Base-by-base conservation (phyloP, 2,329 filamentous ascomycete genomes). In the Massarina eburnea region DNA sequence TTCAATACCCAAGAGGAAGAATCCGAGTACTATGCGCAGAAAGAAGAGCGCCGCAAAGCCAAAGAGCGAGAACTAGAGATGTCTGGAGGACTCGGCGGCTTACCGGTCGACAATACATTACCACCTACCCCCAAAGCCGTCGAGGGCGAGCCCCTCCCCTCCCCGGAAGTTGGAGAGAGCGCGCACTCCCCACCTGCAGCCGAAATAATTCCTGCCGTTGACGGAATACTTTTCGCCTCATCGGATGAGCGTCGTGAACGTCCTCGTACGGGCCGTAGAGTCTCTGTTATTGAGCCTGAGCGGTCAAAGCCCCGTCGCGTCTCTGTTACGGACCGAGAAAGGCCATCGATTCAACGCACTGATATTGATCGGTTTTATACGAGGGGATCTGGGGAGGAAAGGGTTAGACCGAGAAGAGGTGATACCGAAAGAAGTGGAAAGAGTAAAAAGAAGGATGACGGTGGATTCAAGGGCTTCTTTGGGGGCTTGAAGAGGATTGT, bases 401-500 rank as follows among this genome's bases (percentile, higher is more conserved):
- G 55, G 1, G 46, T 44, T 2, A 48, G 62, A 7, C 53, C 56
- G 7, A 52, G 59, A 29, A 43, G 64, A 30, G 57, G 57, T 34
- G 66, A 65, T 40, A 61, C 58, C 2, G 62, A 63, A 26, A 54
- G 55, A 15, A 48, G 46, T 15, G 42, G 49, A 35, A 47, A 49
- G 9, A 49, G 60, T 9, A 63, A 57, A 49, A 67, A 59, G 57
- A 68, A 60, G 45, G 58, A 65, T 26, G 60, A 66, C 19, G 49
- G 58, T 5, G 59, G 59, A 4, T 41, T 68, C 4, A 68, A 64
- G 44, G 54, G 62, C 1, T 41, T 68, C 12, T 59, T 68, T 43
- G 62, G 64, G n/a, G 59, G 64, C 0, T 54, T 68, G 20, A 64
- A 63, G 58, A 65, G 56, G 51, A 57, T 58, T 21, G 57, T 64